phyloP scores from a whole-genome alignment of 2,329 filamentous ascomycete genomes.

The Colletotrichum cordylinicola region DNA sequence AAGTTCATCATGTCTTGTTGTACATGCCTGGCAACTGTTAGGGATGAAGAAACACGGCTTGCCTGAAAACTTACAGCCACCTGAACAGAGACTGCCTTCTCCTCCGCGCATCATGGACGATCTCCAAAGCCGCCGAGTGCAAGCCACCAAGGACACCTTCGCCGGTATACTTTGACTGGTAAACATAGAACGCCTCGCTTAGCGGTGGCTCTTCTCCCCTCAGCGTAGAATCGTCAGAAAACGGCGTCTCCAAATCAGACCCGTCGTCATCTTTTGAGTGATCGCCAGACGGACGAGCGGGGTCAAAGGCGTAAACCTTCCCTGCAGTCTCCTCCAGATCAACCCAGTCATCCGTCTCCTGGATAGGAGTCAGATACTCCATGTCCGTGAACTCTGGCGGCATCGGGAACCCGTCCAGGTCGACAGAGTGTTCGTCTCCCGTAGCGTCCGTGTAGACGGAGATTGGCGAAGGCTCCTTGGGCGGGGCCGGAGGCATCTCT shows the following conservation, averaged over 20 bases:
- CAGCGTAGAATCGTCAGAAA: constrained; percentile 29
- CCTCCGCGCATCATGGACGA: constrained; percentile 36
- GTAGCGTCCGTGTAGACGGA: constrained; percentile 30
- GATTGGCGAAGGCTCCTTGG: constrained; percentile 1
- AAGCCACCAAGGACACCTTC: constrained; percentile 39
- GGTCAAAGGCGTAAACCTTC: constrained; percentile 30
- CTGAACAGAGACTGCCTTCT: constrained; percentile 41
- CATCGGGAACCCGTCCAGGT: constrained; percentile 5
- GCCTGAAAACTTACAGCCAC: constrained; percentile 40
- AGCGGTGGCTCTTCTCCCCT: constrained; percentile 9
- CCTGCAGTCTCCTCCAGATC: constrained; percentile 27
- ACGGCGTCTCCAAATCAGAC: constrained; percentile 33
- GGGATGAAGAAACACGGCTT: neutral
- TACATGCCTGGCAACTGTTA: constrained; percentile 35
- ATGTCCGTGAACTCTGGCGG: constrained; percentile 24
- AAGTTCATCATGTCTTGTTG: constrained; percentile 46
- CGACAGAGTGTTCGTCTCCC: neutral
- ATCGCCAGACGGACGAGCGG: constrained; percentile 22
- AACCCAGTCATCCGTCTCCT: constrained; percentile 30
- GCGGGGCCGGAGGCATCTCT: neutral
- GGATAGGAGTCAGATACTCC: constrained; percentile 18
- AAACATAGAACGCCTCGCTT: constrained; percentile 26
- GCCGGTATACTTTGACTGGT: constrained; percentile 42
- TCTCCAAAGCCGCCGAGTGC: constrained; percentile 39
- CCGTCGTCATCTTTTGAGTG: constrained; percentile 29